Evolutionary conservation across 495 filamentous ascomycete genomes (phyloP).

Genomic region (Penicillium angulare): DNA sequence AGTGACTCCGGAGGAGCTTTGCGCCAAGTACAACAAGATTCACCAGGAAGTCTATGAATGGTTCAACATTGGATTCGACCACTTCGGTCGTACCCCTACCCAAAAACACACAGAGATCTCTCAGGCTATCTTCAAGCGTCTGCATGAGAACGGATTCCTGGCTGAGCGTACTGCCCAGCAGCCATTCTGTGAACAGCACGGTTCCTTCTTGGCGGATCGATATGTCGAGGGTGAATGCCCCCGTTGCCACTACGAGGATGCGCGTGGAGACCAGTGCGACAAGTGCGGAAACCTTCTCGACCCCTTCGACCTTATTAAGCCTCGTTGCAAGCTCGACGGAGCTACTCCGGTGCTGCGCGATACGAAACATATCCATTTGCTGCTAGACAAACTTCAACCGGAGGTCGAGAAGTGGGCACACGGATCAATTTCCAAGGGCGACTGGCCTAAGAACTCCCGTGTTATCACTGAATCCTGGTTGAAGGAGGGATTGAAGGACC

Average conservation of each 20-base stretch:
- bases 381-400: conserved; percentile 74
- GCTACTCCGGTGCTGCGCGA: conserved; percentile 70
- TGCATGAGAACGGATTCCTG: conserved; percentile 78
- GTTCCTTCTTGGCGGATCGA: conserved; percentile 85
- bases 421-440: conserved; percentile 55
- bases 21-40: conserved; percentile 80
- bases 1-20: conserved; percentile 68
- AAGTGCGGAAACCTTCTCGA: conserved; percentile 80
- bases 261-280: conserved; percentile 85
- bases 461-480: conserved; percentile 76
- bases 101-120: conserved; percentile 80
- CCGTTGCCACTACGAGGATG: conserved; percentile 75
- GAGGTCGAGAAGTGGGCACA: conserved; percentile 70
- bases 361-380: conserved; percentile 73
- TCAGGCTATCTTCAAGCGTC: conserved; percentile 77
- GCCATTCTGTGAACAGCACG: conserved; percentile 82
- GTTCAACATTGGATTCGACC: conserved; percentile 83
- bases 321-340: conserved; percentile 78
- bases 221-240: conserved; percentile 91
- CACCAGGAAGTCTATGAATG: conserved; percentile 86
- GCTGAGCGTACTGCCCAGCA: conserved; percentile 75
- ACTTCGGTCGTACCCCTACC: conserved; percentile 82
- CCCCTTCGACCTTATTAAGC: conserved; percentile 59
- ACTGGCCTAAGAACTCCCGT: conserved; percentile 75
- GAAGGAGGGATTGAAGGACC: conserved; percentile 74